phyloP scores from a whole-genome alignment of 108 stramenopile genomes.

The Cylindrotheca fusiformis region DNA sequence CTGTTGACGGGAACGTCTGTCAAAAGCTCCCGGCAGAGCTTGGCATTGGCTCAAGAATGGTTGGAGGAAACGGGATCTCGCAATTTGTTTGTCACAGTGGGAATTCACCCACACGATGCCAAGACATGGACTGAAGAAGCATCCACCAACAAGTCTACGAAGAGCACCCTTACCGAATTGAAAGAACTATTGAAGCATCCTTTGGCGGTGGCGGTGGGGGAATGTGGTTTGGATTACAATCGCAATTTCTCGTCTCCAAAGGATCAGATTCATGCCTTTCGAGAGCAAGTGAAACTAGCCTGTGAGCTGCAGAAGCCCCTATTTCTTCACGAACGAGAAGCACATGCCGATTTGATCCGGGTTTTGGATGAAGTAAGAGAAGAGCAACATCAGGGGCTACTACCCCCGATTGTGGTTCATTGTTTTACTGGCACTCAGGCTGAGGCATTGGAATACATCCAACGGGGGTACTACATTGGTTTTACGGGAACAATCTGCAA shows the following conservation, averaged over 20 bases:
- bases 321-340: constrained; percentile 58
- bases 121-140: constrained; percentile 30
- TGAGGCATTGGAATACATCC: constrained; percentile 42
- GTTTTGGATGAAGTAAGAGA: constrained; percentile 37
- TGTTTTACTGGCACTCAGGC: constrained; percentile 48
- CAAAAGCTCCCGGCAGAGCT: constrained; percentile 24
- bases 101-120: constrained; percentile 57
- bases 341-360: constrained; percentile 30
- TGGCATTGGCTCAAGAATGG: constrained; percentile 40
- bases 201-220: constrained; percentile 42
- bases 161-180: neutral
- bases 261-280: constrained; percentile 46
- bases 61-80: constrained; percentile 20
- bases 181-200: constrained; percentile 25
- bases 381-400: neutral
- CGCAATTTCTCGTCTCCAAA: constrained; percentile 41
- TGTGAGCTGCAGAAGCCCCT: constrained; percentile 38
- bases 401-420: constrained; percentile 51
- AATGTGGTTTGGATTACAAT: constrained; percentile 58
- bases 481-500: constrained; percentile 60
- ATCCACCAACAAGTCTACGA: neutral
- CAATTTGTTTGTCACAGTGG: constrained; percentile 40
- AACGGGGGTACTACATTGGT: constrained; percentile 47
- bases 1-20: constrained; percentile 41
- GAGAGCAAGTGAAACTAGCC: constrained; percentile 41